Conservation (phyloP, 352 stramenopile genomes). For the Globisporangium splendens region DNA sequence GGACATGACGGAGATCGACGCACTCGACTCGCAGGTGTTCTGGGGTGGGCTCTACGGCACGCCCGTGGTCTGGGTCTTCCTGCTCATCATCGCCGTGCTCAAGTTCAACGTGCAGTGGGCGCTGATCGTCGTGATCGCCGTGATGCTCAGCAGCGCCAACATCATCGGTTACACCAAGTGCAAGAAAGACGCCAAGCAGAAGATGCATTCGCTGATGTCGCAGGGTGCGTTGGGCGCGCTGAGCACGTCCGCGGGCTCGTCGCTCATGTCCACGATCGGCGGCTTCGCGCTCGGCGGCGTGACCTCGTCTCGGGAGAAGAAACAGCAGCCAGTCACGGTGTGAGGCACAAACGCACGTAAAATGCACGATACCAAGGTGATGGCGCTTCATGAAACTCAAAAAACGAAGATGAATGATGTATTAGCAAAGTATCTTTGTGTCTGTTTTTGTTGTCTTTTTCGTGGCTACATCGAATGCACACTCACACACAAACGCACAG, state of each 20-base stretch:
- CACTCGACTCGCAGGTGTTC: conserved; percentile 90
- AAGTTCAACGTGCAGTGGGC: conserved; percentile 94
- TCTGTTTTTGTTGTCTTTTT: conserved; percentile 3
- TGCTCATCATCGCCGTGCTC: conserved; percentile 92
- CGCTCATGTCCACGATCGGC: conserved; percentile 74
- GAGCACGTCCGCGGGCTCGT: conserved; percentile 58
- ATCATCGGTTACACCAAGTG: conserved; percentile 98
- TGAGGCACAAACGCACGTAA: conserved; percentile 15
- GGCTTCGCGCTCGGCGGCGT: conserved; percentile 55
- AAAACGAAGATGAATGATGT: conserved; percentile 10
- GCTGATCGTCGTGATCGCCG: conserved; percentile 90
- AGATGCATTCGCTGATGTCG: conserved; percentile 83
- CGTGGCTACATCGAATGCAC: not conserved
- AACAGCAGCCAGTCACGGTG: conserved; percentile 37
- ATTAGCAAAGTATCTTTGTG: conserved; percentile 5
- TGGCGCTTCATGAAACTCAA: not conserved
- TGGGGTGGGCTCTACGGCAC: conserved; percentile 96
- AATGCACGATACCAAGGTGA: too few species aligned
- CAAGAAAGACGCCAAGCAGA: conserved; percentile 87
- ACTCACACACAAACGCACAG: not conserved
- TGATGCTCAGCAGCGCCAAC: conserved; percentile 92
- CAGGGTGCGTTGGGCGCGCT: conserved; percentile 67
- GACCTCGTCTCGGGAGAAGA: conserved; percentile 1
- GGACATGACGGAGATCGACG: conserved; percentile 86
- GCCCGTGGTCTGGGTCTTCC: conserved; percentile 86